Percentiles rank a stretch among this genome's conserved stretches.
phyloP scores from a whole-genome alignment of 1,139 yeast species.

The Pichia sp. region DNA sequence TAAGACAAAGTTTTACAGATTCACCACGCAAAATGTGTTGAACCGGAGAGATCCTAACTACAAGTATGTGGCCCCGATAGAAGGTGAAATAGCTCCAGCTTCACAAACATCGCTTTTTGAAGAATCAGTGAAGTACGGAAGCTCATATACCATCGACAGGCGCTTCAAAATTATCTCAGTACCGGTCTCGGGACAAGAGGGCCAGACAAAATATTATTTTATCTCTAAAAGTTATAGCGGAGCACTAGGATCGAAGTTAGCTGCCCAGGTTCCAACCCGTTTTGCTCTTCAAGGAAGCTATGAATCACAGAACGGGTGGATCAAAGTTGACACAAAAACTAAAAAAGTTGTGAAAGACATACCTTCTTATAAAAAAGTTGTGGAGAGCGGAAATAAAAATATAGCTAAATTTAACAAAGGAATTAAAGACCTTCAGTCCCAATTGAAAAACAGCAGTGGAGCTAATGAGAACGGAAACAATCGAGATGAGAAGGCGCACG shows the following conservation, averaged over 20 bases:
- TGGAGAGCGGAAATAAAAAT: not conserved
- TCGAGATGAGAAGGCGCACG: not conserved
- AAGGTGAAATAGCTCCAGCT: not conserved
- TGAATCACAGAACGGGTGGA: constrained; percentile 6
- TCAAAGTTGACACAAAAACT: constrained; percentile 4
- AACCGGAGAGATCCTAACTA: constrained; percentile 14
- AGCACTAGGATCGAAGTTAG: not conserved
- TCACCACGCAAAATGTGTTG: constrained; percentile 42
- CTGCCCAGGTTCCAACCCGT: not conserved
- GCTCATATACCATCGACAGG: constrained; percentile 2
- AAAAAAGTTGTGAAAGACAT: constrained; percentile 1
- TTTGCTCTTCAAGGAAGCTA: not conserved
- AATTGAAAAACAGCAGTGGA: not conserved
- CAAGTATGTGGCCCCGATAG: not conserved
- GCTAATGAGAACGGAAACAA: not conserved
- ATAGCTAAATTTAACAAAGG: not conserved
- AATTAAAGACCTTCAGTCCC: not conserved
- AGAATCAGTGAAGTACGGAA: constrained; percentile 18
- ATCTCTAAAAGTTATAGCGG: constrained; percentile 11
- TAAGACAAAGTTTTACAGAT: constrained; percentile 65
- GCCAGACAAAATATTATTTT: not conserved
- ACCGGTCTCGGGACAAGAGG: not conserved
- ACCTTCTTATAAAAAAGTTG: not conserved
- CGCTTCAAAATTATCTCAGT: constrained; percentile 3
- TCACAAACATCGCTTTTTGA: constrained; percentile 19